phyloP scores from a whole-genome alignment of 23 red algal species.

The Gracilariopsis chorda region DNA sequence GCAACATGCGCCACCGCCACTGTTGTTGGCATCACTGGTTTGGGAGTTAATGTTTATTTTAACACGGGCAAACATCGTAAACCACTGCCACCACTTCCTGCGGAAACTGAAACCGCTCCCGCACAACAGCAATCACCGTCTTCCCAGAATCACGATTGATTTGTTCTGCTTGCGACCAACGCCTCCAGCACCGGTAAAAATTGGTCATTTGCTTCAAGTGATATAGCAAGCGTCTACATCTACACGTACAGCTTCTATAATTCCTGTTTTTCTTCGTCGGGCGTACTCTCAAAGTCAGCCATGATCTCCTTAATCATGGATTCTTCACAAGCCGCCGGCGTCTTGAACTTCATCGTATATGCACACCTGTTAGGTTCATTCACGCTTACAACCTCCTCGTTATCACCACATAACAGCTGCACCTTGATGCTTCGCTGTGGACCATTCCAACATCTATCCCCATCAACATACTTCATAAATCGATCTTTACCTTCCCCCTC shows the following conservation, averaged over 20 bases:
- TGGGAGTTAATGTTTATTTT: conserved; percentile 40
- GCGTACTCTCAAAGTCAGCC: conserved; percentile 3
- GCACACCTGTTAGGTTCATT: conserved; percentile 67
- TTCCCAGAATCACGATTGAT: background rate
- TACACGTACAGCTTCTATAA: conserved; percentile 28
- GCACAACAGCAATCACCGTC: background rate
- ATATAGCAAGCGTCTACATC: too few species aligned
- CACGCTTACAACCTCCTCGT: conserved; percentile 68
- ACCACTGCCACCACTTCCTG: background rate
- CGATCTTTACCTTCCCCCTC: conserved; percentile 27
- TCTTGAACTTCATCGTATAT: conserved; percentile 62
- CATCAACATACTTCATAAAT: conserved; percentile 53
- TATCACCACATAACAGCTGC: conserved; percentile 48
- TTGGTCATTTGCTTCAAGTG: too few species aligned
- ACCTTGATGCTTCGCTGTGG: conserved; percentile 58
- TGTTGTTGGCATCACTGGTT: conserved; percentile 1
- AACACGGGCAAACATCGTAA: conserved; percentile 37
- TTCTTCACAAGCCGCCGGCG: conserved; percentile 62
- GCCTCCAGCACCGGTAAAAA: too few species aligned
- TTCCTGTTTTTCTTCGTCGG: conserved; percentile 8
- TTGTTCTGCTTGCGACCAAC: background rate
- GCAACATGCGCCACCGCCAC: conserved; percentile 1
- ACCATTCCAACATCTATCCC: conserved; percentile 80
- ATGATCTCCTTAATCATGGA: conserved; percentile 9
- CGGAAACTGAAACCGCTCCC: background rate